These are phyloP conservation scores for Anacardium occidentale DNA, from an alignment of 345 rosid species.

Conservation along the genomic window DNA sequence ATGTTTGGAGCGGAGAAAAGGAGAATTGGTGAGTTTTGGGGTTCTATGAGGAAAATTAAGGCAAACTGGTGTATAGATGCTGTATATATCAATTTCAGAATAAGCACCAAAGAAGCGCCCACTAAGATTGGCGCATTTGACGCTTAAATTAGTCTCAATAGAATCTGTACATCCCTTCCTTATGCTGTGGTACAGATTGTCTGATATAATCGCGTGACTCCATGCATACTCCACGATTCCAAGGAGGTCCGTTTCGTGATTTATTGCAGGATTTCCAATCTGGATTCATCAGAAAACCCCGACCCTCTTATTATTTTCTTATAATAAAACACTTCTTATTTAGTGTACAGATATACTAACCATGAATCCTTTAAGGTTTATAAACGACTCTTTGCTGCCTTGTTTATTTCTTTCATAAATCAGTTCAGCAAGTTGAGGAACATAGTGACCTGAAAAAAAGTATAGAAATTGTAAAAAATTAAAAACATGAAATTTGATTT, in stretches of 20 bases:
- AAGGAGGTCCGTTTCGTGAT: conserved; percentile 48
- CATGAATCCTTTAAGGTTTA: conserved; percentile 81
- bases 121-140: conserved; percentile 24
- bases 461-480: no score
- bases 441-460: conserved; percentile 64
- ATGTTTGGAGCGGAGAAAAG: conserved; percentile 32
- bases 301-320: no score
- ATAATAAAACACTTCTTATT: no score
- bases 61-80: conserved; percentile 64
- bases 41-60: conserved; percentile 4
- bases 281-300: conserved; percentile 15
- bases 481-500: neutral
- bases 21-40: conserved; percentile 32
- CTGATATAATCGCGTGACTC: conserved; percentile 76
- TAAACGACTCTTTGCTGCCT: conserved; percentile 30
- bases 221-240: conserved; percentile 72
- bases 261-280: conserved; percentile 77
- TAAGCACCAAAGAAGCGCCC: conserved; percentile 43
- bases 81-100: conserved; percentile 59
- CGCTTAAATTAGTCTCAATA: conserved; percentile 10
- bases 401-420: conserved; percentile 55
- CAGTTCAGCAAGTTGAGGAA: conserved; percentile 74
- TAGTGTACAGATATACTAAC: conserved; percentile 26
- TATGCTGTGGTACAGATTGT: conserved; percentile 46
- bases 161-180: conserved; percentile 41